Evolutionary conservation across 2,329 filamentous ascomycete species (phyloP).

Genomic region (Cylindrodendrum hubeiense): DNA sequence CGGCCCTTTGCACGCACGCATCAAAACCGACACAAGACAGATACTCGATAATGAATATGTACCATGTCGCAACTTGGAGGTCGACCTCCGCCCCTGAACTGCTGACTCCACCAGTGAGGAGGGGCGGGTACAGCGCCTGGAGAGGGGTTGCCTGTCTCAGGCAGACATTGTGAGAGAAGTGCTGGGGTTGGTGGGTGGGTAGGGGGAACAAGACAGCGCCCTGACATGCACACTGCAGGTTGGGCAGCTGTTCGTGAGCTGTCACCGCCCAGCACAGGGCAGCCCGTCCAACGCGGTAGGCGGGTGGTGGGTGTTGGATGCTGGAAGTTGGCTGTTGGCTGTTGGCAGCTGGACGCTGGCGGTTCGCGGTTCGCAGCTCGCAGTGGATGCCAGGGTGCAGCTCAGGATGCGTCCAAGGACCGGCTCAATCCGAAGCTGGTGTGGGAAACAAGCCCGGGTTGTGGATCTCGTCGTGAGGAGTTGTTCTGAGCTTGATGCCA

Average conservation of each 20-base stretch:
- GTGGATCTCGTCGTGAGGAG: conserved; percentile 11
- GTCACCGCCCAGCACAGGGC: neutral
- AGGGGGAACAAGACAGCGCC: neutral
- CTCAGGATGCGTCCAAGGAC: conserved; percentile 7
- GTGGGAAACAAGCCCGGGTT: conserved; percentile 10
- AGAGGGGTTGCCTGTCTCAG: conserved; percentile 23
- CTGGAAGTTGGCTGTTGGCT: no score
- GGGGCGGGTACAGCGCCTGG: conserved; percentile 21
- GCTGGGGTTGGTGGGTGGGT: conserved; percentile 10
- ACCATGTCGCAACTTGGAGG: conserved; percentile 15
- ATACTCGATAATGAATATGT: neutral
- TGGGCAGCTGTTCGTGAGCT: conserved; percentile 3
- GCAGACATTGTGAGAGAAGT: conserved; percentile 25
- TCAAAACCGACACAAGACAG: neutral
- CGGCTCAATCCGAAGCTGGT: conserved; percentile 4
- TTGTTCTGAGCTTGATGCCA: conserved; percentile 6
- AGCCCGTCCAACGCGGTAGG: neutral
- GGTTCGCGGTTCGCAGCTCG: no score
- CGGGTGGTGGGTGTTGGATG: no score
- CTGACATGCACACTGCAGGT: conserved; percentile 5
- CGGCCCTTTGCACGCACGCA: neutral
- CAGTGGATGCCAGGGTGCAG: neutral
- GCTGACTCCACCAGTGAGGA: conserved; percentile 16
- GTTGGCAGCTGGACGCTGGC: neutral
- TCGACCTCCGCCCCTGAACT: conserved; percentile 20